Base-by-base conservation (phyloP, 2,329 filamentous ascomycete species). In the Bipolaris zeicola region DNA sequence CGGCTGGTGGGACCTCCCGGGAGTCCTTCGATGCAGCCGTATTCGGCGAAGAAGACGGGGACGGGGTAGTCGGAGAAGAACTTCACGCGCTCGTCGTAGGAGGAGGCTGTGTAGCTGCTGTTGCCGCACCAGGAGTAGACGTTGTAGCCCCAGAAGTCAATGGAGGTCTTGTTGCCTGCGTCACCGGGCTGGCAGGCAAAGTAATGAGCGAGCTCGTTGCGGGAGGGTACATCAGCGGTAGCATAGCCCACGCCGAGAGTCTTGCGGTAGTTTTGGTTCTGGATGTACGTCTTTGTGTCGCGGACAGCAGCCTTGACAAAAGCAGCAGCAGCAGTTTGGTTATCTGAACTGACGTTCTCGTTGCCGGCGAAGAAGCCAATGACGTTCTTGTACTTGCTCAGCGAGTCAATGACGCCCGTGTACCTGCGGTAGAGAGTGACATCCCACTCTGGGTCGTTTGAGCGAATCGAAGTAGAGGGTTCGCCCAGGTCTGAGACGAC, bases 111-210 rank as follows among this genome's bases (percentile, higher is more conserved):
- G 80, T 89, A 95, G 72, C 81, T 86, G 75, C 90, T 96, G 68
- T 92, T 77, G 64, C 94, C 95, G 76, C 95, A 99, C 95, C 95
- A 99, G 42, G 93, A 96, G 85, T 98, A 99, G 79, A 98, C 96
- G 82, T 99, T 99, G 88, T 98, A 98, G 55, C 95, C 95, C 91
- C 93, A 98, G 83, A 95, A 97, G 79, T 99, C 95, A 64, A 98
- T 96, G 57, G 89, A 77, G 69, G 80, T 79, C 6, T 81, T 80
- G 50, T 74, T 75, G 10, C 71, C 71, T 1, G 56, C 26, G 41
- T 70, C 63, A 13, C 63, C 64, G 8, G 81, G 75, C 60, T 93
- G 90, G 76, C 95, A 99, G 82, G 96, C 93, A 81, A 99, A 96
- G 85, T 97, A 99, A 73, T 92, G 81, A 59, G 92, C 91, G 71